phyloP scores from a whole-genome alignment of 345 rosid species.

The Viola odorata region DNA sequence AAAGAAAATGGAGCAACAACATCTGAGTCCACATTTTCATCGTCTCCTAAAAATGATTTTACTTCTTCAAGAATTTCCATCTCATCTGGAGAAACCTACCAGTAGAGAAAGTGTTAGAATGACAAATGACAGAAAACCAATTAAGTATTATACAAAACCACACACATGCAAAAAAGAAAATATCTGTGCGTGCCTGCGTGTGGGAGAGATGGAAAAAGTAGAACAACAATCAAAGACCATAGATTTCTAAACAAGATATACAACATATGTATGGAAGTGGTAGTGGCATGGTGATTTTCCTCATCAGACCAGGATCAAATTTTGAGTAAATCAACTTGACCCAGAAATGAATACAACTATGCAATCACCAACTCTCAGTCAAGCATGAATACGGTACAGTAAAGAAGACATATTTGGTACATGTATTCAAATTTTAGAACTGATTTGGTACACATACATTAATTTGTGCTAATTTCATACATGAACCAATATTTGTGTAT shows the following conservation, averaged over 20 bases:
- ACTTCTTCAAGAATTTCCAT: conserved; percentile 72
- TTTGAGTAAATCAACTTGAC: too few species aligned
- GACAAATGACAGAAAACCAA: neutral
- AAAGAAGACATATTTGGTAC: too few species aligned
- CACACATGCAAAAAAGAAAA: neutral
- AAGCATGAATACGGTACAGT: too few species aligned
- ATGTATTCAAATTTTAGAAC: too few species aligned
- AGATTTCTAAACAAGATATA: neutral
- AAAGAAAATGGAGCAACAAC: conserved; percentile 56
- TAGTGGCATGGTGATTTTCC: too few species aligned
- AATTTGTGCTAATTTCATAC: too few species aligned
- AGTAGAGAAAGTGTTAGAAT: conserved; percentile 17
- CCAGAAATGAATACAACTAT: too few species aligned
- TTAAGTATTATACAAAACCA: neutral
- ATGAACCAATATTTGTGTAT: too few species aligned
- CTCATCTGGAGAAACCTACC: conserved; percentile 77
- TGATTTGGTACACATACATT: too few species aligned
- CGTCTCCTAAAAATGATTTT: conserved; percentile 58
- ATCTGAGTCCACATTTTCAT: conserved; percentile 41
- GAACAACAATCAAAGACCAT: neutral
- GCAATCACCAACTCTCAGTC: too few species aligned
- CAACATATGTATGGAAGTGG: neutral
- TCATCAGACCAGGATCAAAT: too few species aligned
- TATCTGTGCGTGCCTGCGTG: neutral
- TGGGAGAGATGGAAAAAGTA: neutral